phyloP scores from a whole-genome alignment of 202 grass and related monocot genomes.

The Digitaria exilis region DNA sequence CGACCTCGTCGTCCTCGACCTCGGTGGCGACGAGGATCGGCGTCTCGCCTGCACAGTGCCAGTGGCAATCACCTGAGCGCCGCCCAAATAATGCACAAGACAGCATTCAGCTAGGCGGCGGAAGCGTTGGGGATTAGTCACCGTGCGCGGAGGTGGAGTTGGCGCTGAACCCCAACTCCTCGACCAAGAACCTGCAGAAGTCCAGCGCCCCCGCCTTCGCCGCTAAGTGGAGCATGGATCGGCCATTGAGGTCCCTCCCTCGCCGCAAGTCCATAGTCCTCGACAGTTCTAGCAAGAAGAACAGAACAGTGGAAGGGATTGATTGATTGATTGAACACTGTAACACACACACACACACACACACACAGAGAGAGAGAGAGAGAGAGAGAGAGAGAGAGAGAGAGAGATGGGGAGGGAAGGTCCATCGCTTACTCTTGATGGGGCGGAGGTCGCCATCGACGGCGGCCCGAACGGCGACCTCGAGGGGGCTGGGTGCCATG shows the following conservation, averaged over 20 bases:
- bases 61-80: background rate
- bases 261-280: slow-evolving; percentile 23
- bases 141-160: background rate
- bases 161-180: slow-evolving; percentile 23
- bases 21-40: slow-evolving; percentile 11
- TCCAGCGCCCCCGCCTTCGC: background rate
- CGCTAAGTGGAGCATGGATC: slow-evolving; percentile 22
- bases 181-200: slow-evolving; percentile 27
- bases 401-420: too few relatives aligned
- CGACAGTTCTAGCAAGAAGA: background rate
- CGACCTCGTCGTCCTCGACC: background rate
- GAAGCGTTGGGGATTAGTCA: background rate
- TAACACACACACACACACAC: too few relatives aligned
- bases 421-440: too few relatives aligned
- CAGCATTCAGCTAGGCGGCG: too few relatives aligned
- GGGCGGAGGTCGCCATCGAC: too few relatives aligned
- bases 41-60: slow-evolving; percentile 15
- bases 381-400: too few relatives aligned
- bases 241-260: background rate
- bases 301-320: background rate
- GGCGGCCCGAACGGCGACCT: slow-evolving; percentile 15
- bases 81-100: too few relatives aligned
- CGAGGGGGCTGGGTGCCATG: background rate
- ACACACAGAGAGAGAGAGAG: too few relatives aligned
- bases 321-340: too few relatives aligned